Percentiles rank a stretch among this genome's conserved stretches.
Conservation (phyloP, 345 rosid genomes). For the Jatropha curcas region DNA sequence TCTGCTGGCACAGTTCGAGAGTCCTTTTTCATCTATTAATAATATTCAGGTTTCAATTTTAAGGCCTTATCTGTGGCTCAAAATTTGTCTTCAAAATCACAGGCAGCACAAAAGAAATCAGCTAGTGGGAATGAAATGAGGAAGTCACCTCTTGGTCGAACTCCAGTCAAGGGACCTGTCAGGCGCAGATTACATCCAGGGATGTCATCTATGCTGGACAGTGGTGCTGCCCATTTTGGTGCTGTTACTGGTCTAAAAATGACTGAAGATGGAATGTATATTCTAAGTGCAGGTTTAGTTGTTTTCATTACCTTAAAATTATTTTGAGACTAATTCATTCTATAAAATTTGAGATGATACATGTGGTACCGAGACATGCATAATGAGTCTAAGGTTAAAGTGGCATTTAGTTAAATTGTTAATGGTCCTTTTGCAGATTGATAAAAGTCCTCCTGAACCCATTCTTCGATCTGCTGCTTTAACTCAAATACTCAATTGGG, state of each 20-base stretch:
- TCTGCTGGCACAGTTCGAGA: too few relatives aligned
- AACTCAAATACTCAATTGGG: background rate
- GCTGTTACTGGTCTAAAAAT: conserved; percentile 80
- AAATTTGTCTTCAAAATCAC: conserved; percentile 34
- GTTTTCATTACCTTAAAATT: conserved; percentile 4
- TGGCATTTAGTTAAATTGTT: background rate
- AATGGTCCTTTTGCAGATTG: background rate
- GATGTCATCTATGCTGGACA: conserved; percentile 74
- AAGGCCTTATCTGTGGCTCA: conserved; percentile 43
- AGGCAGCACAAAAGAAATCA: conserved; percentile 45
- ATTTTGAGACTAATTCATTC: background rate
- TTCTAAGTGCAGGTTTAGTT: conserved; percentile 83
- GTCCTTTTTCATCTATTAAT: background rate
- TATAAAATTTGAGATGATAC: background rate
- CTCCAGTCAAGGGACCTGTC: conserved; percentile 50
- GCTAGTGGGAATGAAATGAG: conserved; percentile 55
- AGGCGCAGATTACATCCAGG: conserved; percentile 85
- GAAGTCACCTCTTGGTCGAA: conserved; percentile 51
- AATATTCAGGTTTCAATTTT: conserved; percentile 46
- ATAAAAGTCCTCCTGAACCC: background rate
- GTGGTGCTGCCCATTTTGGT: conserved; percentile 95
- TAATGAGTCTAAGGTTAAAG: background rate
- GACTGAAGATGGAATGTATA: conserved; percentile 90
- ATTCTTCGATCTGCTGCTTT: background rate
- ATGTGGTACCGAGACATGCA: background rate